phyloP scores from a whole-genome alignment of 257 asterid species.

The Fraxinus pennsylvanica region DNA sequence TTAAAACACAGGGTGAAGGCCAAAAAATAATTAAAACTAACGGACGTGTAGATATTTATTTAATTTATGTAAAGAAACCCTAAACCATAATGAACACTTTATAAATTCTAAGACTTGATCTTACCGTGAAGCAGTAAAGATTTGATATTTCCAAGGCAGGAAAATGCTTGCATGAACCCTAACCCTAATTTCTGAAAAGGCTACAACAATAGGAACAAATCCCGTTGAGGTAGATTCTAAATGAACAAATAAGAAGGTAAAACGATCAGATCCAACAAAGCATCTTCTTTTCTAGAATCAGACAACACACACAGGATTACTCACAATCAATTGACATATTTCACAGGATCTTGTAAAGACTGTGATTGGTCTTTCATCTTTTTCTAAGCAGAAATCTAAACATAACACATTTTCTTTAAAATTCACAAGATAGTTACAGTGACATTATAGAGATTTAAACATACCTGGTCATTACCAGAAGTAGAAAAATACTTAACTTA shows the following conservation, averaged over 20 bases:
- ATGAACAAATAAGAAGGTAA: neutral
- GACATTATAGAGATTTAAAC: neutral
- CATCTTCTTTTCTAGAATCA: neutral
- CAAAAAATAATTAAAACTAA: no score
- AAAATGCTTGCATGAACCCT: slow-evolving; percentile 37
- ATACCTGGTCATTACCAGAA: neutral
- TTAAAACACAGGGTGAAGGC: no score
- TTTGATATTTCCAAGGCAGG: slow-evolving; percentile 22
- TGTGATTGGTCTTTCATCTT: no score
- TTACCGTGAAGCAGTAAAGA: neutral
- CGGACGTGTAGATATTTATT: no score
- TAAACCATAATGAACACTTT: neutral
- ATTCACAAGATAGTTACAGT: neutral
- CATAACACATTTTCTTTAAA: neutral
- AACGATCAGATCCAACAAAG: neutral
- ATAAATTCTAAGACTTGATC: neutral
- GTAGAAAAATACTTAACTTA: neutral
- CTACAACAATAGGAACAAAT: slow-evolving; percentile 10
- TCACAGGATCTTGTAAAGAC: no score
- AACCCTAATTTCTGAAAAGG: slow-evolving; percentile 32
- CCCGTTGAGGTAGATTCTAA: neutral
- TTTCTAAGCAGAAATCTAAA: neutral
- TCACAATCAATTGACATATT: no score
- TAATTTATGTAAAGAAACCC: no score
- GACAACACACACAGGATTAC: neutral